Percentiles rank a stretch among this genome's conserved stretches.
phyloP scores from a whole-genome alignment of 2,329 filamentous ascomycete genomes.

The Calonectria leucothoes region DNA sequence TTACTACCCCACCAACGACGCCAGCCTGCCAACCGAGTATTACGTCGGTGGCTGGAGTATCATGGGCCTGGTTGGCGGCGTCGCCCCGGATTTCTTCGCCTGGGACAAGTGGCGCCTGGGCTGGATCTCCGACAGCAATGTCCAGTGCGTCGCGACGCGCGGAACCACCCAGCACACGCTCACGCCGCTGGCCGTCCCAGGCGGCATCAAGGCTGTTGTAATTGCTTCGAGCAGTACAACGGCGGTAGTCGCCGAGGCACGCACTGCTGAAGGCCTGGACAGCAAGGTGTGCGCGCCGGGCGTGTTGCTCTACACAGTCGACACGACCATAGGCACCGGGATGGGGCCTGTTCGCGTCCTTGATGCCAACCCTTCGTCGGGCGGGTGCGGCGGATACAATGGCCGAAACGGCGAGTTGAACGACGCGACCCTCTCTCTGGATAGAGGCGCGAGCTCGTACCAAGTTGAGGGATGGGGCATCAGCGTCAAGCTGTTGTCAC shows the following conservation, averaged over 20 bases:
- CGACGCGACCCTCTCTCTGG: constrained; percentile 44
- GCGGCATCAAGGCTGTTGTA: constrained; percentile 27
- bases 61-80: constrained; percentile 51
- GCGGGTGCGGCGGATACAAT: constrained; percentile 40
- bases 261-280: constrained; percentile 41
- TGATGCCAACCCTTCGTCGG: constrained; percentile 44
- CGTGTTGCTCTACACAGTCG: constrained; percentile 51
- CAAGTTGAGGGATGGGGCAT: constrained; percentile 25
- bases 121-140: constrained; percentile 48
- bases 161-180: constrained; percentile 42
- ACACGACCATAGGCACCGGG: constrained; percentile 41
- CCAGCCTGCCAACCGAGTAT: constrained; percentile 36
- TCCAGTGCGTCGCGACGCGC: constrained; percentile 44
- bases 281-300: constrained; percentile 44
- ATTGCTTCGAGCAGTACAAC: constrained; percentile 21
- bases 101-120: constrained; percentile 54
- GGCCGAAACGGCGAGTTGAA: constrained; percentile 37
- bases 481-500: constrained; percentile 21
- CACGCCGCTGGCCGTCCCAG: constrained; percentile 8
- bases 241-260: constrained; percentile 47
- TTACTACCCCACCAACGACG: constrained; percentile 45
- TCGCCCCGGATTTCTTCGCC: constrained; percentile 49
- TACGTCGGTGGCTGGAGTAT: constrained; percentile 52
- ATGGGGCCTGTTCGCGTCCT: constrained; percentile 47
- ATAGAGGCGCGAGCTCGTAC: constrained; percentile 3